Evolutionary conservation across 2,329 filamentous ascomycete species (phyloP).

Genomic region (Monosporascus cannonballus): DNA sequence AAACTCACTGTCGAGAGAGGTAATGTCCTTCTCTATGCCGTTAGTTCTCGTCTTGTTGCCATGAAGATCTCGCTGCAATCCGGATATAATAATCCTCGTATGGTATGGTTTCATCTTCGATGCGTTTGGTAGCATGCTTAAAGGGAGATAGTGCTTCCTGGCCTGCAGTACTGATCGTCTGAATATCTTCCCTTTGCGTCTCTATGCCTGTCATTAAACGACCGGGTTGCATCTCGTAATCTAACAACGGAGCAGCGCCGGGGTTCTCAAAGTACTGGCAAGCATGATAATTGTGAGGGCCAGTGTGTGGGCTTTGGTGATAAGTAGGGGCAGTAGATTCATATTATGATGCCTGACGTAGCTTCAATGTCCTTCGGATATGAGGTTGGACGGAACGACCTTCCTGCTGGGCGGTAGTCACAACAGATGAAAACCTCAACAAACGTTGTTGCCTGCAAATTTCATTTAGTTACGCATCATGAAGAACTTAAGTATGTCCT

Average conservation of each 20-base stretch:
- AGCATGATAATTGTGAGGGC: neutral
- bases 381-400: neutral
- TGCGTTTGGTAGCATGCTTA: slow-evolving; percentile 26
- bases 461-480: neutral
- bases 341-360: neutral
- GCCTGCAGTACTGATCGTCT: slow-evolving; percentile 30
- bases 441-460: slow-evolving; percentile 30
- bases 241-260: slow-evolving; percentile 3
- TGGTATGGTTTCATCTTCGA: slow-evolving; percentile 28
- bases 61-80: slow-evolving; percentile 20
- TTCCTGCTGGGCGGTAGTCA: neutral
- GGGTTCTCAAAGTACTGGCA: neutral
- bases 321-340: neutral
- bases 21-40: slow-evolving; percentile 19
- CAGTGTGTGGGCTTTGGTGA: neutral
- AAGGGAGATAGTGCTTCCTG: slow-evolving; percentile 31
- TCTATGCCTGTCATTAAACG: slow-evolving; percentile 29
- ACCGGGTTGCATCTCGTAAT: slow-evolving; percentile 14
- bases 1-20: slow-evolving; percentile 20
- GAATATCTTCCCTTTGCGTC: slow-evolving; percentile 28
- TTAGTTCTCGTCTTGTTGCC: slow-evolving; percentile 1
- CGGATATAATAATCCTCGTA: slow-evolving; percentile 23
- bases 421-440: neutral
- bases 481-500: neutral
- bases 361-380: neutral